Evolutionary conservation across 345 rosid species (phyloP).

Genomic region (Populus pruinosa): DNA sequence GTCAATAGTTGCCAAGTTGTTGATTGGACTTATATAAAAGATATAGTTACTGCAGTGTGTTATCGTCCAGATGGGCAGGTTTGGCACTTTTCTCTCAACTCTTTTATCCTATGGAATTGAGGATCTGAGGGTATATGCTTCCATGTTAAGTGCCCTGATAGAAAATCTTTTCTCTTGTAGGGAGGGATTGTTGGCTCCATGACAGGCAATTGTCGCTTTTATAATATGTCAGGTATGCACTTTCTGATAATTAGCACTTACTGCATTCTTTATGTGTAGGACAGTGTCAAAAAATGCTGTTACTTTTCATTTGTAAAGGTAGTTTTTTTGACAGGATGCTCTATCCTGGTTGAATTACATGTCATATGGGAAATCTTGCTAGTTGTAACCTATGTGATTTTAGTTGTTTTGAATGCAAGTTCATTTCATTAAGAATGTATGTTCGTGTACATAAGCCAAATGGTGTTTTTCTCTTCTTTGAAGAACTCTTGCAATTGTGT

Average conservation of each 20-base stretch:
- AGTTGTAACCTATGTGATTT: not conserved
- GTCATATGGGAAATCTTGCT: not conserved
- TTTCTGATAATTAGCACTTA: not conserved
- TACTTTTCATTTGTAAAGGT: not conserved
- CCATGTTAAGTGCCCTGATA: slow-evolving; percentile 36
- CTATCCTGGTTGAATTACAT: not conserved
- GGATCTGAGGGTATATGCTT: not conserved
- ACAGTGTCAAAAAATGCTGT: not conserved
- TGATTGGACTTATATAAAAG: slow-evolving; percentile 56
- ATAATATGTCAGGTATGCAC: slow-evolving; percentile 49
- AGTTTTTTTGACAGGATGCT: not conserved
- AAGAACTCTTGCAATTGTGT: not conserved
- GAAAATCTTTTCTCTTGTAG: slow-evolving; percentile 31
- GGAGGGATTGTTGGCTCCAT: slow-evolving; percentile 68
- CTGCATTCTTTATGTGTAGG: not conserved
- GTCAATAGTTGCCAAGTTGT: slow-evolving; percentile 48
- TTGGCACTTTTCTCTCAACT: not conserved
- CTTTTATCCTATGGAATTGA: not conserved
- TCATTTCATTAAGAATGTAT: not conserved
- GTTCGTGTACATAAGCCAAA: not conserved
- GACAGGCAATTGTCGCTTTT: slow-evolving; percentile 67
- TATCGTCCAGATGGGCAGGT: slow-evolving; percentile 70
- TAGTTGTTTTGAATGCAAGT: not conserved
- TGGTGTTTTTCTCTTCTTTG: not conserved
- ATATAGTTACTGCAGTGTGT: slow-evolving; percentile 70